Conservation (phyloP, 768 basidiomycete genomes). For the Candolleomyces efflorescens region DNA sequence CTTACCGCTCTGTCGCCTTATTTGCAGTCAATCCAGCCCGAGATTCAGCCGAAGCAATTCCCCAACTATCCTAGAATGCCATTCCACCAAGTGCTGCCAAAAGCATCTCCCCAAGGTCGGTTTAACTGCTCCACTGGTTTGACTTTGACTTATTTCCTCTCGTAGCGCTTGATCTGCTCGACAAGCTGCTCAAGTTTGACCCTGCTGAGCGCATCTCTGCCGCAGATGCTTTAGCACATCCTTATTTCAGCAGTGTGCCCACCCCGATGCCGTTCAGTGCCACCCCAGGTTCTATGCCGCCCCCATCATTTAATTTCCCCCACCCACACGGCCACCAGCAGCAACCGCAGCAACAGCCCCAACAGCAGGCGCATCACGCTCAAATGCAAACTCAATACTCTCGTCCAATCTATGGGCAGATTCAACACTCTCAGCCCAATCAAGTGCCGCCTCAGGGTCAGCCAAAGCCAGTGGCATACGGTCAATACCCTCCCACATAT, state of each 20-base stretch:
- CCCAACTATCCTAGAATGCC: slow-evolving; percentile 85
- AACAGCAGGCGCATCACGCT: slow-evolving; percentile 30
- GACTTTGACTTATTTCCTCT: neutral
- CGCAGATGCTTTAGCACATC: slow-evolving; percentile 85
- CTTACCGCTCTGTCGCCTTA: neutral
- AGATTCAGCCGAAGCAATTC: slow-evolving; percentile 79
- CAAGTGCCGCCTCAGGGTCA: slow-evolving; percentile 2
- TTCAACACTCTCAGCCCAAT: slow-evolving; percentile 8
- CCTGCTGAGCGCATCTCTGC: slow-evolving; percentile 90
- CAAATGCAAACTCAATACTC: slow-evolving; percentile 27
- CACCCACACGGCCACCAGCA: slow-evolving; percentile 56
- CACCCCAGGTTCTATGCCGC: slow-evolving; percentile 56
- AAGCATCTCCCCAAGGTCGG: slow-evolving; percentile 79
- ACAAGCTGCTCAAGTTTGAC: slow-evolving; percentile 93
- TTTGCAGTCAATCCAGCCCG: slow-evolving; percentile 49
- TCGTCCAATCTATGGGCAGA: slow-evolving; percentile 13
- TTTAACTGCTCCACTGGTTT: neutral
- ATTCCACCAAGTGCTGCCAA: slow-evolving; percentile 76
- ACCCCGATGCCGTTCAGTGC: slow-evolving; percentile 38
- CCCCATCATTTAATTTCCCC: slow-evolving; percentile 65
- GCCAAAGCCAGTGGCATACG: slow-evolving; percentile 4
- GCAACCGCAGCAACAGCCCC: slow-evolving; percentile 29
- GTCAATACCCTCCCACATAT: slow-evolving; percentile 12
- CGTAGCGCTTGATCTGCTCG: slow-evolving; percentile 87
- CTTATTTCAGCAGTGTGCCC: slow-evolving; percentile 73